Conservation (phyloP, 257 asterid species). For the Paraleonurus japonicus region DNA sequence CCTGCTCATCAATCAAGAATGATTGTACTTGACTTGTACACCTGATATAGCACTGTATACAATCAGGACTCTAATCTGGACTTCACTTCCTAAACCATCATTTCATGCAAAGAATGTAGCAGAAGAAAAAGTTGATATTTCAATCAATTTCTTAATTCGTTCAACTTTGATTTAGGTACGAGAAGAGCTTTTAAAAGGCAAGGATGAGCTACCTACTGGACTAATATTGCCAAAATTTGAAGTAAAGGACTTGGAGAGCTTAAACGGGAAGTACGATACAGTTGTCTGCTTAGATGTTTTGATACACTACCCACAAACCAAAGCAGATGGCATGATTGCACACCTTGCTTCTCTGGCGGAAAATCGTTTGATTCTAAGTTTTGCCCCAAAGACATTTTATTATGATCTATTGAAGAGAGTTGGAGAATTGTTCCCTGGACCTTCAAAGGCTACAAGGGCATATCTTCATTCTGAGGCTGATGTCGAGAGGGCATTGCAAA, state of each 20-base stretch:
- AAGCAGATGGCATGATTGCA: constrained; percentile 93
- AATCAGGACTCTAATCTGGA: too few relatives aligned
- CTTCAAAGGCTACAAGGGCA: constrained; percentile 94
- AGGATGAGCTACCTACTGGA: constrained; percentile 45
- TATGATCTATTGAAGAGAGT: constrained; percentile 78
- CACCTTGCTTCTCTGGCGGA: constrained; percentile 92
- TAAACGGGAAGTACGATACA: constrained; percentile 78
- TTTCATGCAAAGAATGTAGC: not conserved
- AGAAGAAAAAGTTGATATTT: not conserved
- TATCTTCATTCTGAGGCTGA: constrained; percentile 91
- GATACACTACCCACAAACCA: constrained; percentile 92
- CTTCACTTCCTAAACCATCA: not conserved
- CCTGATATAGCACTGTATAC: too few relatives aligned
- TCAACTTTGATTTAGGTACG: constrained; percentile 51
- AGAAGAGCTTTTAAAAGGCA: constrained; percentile 57
- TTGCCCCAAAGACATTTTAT: constrained; percentile 87
- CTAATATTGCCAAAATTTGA: constrained; percentile 70
- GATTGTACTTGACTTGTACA: not conserved
- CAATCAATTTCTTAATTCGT: not conserved
- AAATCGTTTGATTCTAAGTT: constrained; percentile 78
- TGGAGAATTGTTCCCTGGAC: constrained; percentile 96
- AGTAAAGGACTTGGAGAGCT: constrained; percentile 86
- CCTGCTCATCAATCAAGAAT: not conserved
- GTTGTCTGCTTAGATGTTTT: constrained; percentile 89
- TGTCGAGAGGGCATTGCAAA: constrained; percentile 74